Conservation (phyloP, 2,329 filamentous ascomycete genomes). For the Curvularia spicifera region DNA sequence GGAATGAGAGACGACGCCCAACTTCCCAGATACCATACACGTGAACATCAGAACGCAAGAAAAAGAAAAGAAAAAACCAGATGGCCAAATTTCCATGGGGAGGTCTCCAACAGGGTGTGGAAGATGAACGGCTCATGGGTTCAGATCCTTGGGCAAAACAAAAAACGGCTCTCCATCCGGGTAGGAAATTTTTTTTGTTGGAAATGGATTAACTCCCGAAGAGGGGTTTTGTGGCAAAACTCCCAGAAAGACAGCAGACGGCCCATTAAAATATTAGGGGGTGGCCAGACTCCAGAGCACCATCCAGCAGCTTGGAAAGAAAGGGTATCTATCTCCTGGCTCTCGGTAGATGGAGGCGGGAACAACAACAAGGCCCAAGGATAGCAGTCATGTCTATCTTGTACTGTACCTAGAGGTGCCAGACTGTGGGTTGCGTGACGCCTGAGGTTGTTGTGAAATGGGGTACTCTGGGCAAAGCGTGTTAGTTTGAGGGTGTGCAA, state of each 20-base stretch:
- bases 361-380: slow-evolving; percentile 38
- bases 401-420: slow-evolving; percentile 30
- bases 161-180: slow-evolving; percentile 33
- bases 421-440: slow-evolving; percentile 34
- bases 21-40: slow-evolving; percentile 27
- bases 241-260: slow-evolving; percentile 32
- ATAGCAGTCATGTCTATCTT: slow-evolving; percentile 37
- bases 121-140: slow-evolving; percentile 23
- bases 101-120: slow-evolving; percentile 17
- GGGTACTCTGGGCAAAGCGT: slow-evolving; percentile 40
- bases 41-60: slow-evolving; percentile 22
- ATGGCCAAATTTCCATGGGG: slow-evolving; percentile 22
- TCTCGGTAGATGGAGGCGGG: slow-evolving; percentile 39
- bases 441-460: slow-evolving; percentile 36
- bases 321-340: slow-evolving; percentile 48
- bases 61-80: slow-evolving; percentile 20
- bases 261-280: slow-evolving; percentile 35
- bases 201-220: slow-evolving; percentile 32
- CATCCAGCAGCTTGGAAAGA: slow-evolving; percentile 39
- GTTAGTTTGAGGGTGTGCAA: slow-evolving; percentile 26
- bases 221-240: slow-evolving; percentile 1
- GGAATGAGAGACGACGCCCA: slow-evolving; percentile 21
- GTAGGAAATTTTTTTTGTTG: slow-evolving; percentile 33
- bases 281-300: slow-evolving; percentile 41
- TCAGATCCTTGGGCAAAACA: slow-evolving; percentile 25